These are phyloP conservation scores for Novymonas esmeraldas DNA, from an alignment of 208 protist species.

Conservation along the genomic window DNA sequence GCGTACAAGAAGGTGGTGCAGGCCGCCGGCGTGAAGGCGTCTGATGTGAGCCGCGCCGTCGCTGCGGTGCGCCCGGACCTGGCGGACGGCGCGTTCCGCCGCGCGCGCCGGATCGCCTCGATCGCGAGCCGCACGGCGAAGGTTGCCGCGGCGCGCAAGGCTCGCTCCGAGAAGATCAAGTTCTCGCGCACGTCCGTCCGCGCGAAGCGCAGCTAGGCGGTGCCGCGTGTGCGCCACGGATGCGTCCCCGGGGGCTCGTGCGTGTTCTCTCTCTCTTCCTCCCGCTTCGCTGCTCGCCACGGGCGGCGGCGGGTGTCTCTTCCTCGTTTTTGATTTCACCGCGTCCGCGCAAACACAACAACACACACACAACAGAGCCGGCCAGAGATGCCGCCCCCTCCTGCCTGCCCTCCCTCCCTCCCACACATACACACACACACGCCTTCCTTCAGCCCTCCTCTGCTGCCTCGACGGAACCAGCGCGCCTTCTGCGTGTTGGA, in stretches of 20 bases:
- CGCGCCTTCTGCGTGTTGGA: too few relatives aligned
- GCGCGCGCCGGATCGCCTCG: constrained; percentile 72
- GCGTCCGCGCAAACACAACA: too few relatives aligned
- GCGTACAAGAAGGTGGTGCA: constrained; percentile 72
- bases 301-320: too few relatives aligned
- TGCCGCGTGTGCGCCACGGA: background rate
- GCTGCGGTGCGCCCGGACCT: constrained; percentile 83
- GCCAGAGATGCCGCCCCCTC: too few relatives aligned
- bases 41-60: constrained; percentile 67
- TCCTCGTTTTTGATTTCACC: too few relatives aligned
- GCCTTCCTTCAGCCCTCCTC: too few relatives aligned
- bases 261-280: constrained; percentile 15
- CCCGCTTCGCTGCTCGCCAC: too few relatives aligned
- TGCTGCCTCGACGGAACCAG: too few relatives aligned
- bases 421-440: too few relatives aligned
- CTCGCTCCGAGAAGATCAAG: constrained; percentile 66
- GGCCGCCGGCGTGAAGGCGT: constrained; percentile 76
- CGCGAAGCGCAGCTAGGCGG: constrained; percentile 59
- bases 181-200: constrained; percentile 82
- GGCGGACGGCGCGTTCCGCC: constrained; percentile 77
- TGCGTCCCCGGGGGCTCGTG: too few relatives aligned
- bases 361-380: too few relatives aligned
- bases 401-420: too few relatives aligned
- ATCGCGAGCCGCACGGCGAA: constrained; percentile 63
- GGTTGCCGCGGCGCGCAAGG: constrained; percentile 79